Evolutionary conservation across 768 basidiomycete genomes (phyloP), one percentile per base, ranked within the genome.

Genomic region (Pleurotus sapidus): DNA sequence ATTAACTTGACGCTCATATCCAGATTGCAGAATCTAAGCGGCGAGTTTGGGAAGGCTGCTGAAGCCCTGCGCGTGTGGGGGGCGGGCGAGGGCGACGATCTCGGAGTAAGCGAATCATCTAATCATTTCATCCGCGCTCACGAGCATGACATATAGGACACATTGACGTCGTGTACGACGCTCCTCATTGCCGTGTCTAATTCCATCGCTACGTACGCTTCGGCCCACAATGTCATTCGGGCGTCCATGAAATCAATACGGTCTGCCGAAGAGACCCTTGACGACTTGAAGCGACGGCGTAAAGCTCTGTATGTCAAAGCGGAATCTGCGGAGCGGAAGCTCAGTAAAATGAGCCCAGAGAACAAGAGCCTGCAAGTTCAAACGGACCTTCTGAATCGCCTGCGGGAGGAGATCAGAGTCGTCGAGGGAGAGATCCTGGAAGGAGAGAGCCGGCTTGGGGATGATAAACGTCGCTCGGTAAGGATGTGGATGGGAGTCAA

Each of bases 321-420:
- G 0, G 94, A 96, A 55, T 72, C 82, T 15, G 93, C 92, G 2
- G 93, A 96, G 62, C 90, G 81, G 76, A 96, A 95, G 68, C 80
- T 98, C 38, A 83, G 79, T 71, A 96, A 89, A 75, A 95, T 97
- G 94, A 82, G 81, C 60, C 80, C 89, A 0, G n/a, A n/a, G n/a
- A n/a, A n/a, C n/a, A n/a, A n/a, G n/a, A n/a, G n/a, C n/a, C n/a
- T n/a, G n/a, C n/a, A n/a, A n/a, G n/a, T n/a, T n/a, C n/a, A n/a
- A n/a, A n/a, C n/a, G n/a, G n/a, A n/a, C n/a, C n/a, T n/a, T n/a
- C n/a, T n/a, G n/a, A n/a, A n/a, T n/a, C n/a, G n/a, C n/a, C n/a
- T n/a, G n/a, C n/a, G n/a, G n/a, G n/a, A n/a, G n/a, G n/a, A n/a
- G n/a, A n/a, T n/a, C n/a, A n/a, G n/a, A n/a, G n/a, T n/a, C n/a